Base-by-base conservation (phyloP, 176 grass and related monocot species). In the Oryza meridionalis region DNA sequence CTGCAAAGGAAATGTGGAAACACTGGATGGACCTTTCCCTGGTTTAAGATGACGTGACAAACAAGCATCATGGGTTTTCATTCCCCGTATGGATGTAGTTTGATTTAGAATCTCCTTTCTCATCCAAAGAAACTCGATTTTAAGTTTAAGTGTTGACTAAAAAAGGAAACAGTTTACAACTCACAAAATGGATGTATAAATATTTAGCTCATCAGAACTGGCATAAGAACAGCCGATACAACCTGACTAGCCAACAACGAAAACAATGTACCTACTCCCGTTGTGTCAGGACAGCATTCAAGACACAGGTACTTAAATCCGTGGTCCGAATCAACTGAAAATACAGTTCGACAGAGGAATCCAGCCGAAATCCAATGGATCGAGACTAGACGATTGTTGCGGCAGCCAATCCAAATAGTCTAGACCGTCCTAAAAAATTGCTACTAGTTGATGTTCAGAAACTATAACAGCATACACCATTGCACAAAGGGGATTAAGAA, bases 191-290 rank as follows among this genome's bases (percentile, higher is more conserved):
- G 69, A 67, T 26, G 22, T 32, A 27, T 49, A 68, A n/a, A 25
- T 16, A 32, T 16, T 58, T 40, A 61, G 47, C 38, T 79, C 62
- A 62, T 83, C 3, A 2, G 37, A 47, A 50, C 7, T 61, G 43
- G 40, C 21, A 15, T 38, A 78, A 38, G 45, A 77, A 77, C 19
- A 82, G 27, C 8, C 42, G 58, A 42, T 11, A 66, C 0, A 81
- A 21, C 35, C 73, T 66, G 14, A 67, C 9, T 11, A 27, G 66
- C 43, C 33, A 22, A n/a, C 46, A 44, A 63, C 4, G 2, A 11
- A 26, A 74, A 62, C 79, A 83, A 79, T 86, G 62, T 33, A 74
- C 77, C 61, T 79, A 79, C 38, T 44, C 67, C 68, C 37, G 9
- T 12, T 69, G 68, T 25, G 75, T 86, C 9, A 25, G 50, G 47